A percentile compares a stretch with the other conserved stretches of the same genome.
Conservation (phyloP, 495 filamentous ascomycete genomes). For the Xylaria bambusicola region DNA sequence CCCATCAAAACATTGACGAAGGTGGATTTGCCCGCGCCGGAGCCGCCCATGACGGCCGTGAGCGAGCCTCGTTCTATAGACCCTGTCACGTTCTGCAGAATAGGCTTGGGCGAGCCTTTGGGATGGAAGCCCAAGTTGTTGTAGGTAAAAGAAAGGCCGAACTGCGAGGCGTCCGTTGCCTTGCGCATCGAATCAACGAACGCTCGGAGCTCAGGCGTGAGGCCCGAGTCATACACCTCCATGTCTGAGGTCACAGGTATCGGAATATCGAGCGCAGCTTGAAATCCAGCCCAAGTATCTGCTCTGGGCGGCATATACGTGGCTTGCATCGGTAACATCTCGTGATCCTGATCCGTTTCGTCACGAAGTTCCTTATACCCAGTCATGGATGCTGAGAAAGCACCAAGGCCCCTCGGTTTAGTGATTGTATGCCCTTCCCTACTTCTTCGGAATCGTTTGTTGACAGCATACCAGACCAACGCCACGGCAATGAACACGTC, state of each 20-base stretch:
- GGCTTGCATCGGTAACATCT: constrained; percentile 30
- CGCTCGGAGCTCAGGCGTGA: constrained; percentile 40
- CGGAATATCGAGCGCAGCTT: constrained; percentile 38
- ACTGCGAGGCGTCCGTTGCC: constrained; percentile 48
- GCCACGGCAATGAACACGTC: constrained; percentile 41
- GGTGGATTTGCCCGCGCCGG: constrained; percentile 52
- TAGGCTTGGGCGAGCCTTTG: constrained; percentile 40
- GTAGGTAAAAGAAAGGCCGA: constrained; percentile 56
- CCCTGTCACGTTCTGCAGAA: constrained; percentile 53
- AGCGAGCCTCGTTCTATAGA: constrained; percentile 52
- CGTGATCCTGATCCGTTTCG: constrained; percentile 32
- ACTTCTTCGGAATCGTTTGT: constrained; percentile 28
- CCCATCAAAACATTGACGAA: constrained; percentile 59
- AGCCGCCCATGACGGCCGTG: constrained; percentile 54
- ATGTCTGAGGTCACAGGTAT: constrained; percentile 19
- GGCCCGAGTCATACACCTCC: constrained; percentile 30
- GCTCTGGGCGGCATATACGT: constrained; percentile 30
- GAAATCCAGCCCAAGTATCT: constrained; percentile 39
- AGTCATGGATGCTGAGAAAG: constrained; percentile 16
- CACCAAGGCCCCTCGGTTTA: constrained; percentile 19
- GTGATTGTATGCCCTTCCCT: constrained; percentile 17
- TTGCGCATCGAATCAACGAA: constrained; percentile 55
- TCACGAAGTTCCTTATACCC: constrained; percentile 39
- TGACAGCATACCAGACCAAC: constrained; percentile 32
- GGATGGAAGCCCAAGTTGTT: constrained; percentile 48